Conservation (phyloP, 345 rosid genomes). For the Rhodamnia argentea region DNA sequence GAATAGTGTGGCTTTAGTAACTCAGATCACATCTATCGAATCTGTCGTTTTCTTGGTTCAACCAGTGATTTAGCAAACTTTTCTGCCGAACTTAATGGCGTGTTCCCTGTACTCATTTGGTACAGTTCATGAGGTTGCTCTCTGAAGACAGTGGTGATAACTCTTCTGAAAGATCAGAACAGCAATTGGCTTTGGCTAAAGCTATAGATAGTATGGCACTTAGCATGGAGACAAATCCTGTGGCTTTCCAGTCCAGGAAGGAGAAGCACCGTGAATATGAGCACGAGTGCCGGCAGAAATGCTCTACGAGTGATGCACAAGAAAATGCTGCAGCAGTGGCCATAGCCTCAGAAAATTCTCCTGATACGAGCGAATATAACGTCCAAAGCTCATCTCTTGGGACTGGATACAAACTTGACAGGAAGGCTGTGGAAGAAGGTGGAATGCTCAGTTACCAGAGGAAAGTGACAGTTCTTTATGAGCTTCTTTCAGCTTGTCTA, state of each 20-base stretch:
- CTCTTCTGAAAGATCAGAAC: slow-evolving; percentile 36
- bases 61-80: neutral
- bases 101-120: neutral
- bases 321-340: slow-evolving; percentile 17
- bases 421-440: slow-evolving; percentile 50
- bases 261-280: slow-evolving; percentile 73
- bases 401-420: slow-evolving; percentile 23
- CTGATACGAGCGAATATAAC: slow-evolving; percentile 5
- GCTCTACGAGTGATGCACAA: slow-evolving; percentile 30
- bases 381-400: slow-evolving; percentile 11
- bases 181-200: slow-evolving; percentile 61
- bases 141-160: slow-evolving; percentile 54
- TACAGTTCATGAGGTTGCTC: slow-evolving; percentile 69
- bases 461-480: slow-evolving; percentile 74
- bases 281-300: slow-evolving; percentile 63
- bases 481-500: slow-evolving; percentile 88
- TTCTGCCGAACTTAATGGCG: neutral
- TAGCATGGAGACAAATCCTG: slow-evolving; percentile 39
- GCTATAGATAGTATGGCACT: slow-evolving; percentile 57
- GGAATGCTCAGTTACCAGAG: slow-evolving; percentile 51
- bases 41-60: neutral
- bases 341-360: neutral
- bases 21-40: neutral
- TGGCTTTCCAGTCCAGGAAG: slow-evolving; percentile 43
- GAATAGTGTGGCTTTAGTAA: neutral